Percentiles rank a stretch among this genome's conserved stretches.
Conservation (phyloP, 768 basidiomycete genomes). For the Leccinum disarticulatum region DNA sequence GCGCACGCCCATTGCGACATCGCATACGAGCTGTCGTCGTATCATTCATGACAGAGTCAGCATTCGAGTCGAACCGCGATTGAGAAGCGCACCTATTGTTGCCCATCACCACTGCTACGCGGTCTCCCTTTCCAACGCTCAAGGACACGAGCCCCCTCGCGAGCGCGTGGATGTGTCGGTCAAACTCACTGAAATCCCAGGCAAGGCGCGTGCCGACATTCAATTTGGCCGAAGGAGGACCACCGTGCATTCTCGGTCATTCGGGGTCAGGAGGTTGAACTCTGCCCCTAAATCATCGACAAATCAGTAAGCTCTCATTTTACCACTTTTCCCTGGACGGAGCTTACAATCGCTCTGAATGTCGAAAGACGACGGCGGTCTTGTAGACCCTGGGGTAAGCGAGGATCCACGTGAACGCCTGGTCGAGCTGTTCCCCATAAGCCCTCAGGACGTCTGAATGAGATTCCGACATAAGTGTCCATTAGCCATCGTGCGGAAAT, state of each 20-base stretch:
- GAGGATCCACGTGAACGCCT: slow-evolving; percentile 6
- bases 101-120: slow-evolving; percentile 81
- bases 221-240: slow-evolving; percentile 54
- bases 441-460: neutral
- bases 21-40: slow-evolving; percentile 64
- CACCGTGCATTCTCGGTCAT: slow-evolving; percentile 53
- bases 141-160: slow-evolving; percentile 67
- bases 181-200: slow-evolving; percentile 76
- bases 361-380: slow-evolving; percentile 1
- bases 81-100: slow-evolving; percentile 64
- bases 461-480: slow-evolving; percentile 4
- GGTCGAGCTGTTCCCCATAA: neutral
- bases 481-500: slow-evolving; percentile 2
- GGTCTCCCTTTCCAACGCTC: slow-evolving; percentile 73
- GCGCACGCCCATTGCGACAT: slow-evolving; percentile 85
- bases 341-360: slow-evolving; percentile 9
- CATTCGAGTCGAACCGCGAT: neutral
- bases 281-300: slow-evolving; percentile 4
- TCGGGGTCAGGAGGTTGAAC: slow-evolving; percentile 3
- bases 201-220: slow-evolving; percentile 51
- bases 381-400: slow-evolving; percentile 1
- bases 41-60: neutral
- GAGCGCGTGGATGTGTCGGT: slow-evolving; percentile 61
- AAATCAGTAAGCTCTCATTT: neutral
- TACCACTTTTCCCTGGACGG: neutral